Base-by-base conservation (phyloP, 306 rosid species). In the Argentina anserina region DNA sequence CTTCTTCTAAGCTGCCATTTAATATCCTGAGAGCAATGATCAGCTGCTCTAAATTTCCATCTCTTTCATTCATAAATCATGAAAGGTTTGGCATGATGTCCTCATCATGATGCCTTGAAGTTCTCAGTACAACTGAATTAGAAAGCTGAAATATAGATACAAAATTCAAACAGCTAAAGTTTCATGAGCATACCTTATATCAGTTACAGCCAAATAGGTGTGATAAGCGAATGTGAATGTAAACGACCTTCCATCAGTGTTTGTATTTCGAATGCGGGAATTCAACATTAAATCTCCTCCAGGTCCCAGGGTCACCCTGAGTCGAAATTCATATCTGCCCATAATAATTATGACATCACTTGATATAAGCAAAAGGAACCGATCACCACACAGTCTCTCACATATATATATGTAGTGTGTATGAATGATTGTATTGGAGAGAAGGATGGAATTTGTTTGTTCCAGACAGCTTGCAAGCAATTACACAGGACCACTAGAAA, bases 221-320 rank as follows among this genome's bases (percentile, higher is more conserved):
- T 86, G 87, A 64, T 86, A 89, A 74, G 97, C 87, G 77, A 92
- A 89, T 53, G 96, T 84, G 84, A 92, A 92, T 31, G 86, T 76
- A 76, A 92, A 86, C 0, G 90, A 72, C 79, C 84, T 87, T 47
- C 91, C 97, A 81, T 87, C 96, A 20, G 77, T 81, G 50, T 85
- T 87, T 62, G 92, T 86, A 74, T 92, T 92, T 72, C 96, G 87
- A 75, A 89, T 86, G 56, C 97, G 89, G 10, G 97, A 87, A 10
- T 90, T 89, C 83, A 89, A 34, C 89, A 81, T 77, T 72, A 92
- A 74, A 58, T 84, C 91, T 74, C 97, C 93, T 17, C 76, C 80
- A 50, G 95, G 87, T 47, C 87, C 96, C 80, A 92, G 71, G 68
- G 84, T 78, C 71, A 92, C 67, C 71, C 96, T 84, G 10, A 83